phyloP scores from a whole-genome alignment of 176 grass and related monocot species.

The Dendrocalamus sinicus region DNA sequence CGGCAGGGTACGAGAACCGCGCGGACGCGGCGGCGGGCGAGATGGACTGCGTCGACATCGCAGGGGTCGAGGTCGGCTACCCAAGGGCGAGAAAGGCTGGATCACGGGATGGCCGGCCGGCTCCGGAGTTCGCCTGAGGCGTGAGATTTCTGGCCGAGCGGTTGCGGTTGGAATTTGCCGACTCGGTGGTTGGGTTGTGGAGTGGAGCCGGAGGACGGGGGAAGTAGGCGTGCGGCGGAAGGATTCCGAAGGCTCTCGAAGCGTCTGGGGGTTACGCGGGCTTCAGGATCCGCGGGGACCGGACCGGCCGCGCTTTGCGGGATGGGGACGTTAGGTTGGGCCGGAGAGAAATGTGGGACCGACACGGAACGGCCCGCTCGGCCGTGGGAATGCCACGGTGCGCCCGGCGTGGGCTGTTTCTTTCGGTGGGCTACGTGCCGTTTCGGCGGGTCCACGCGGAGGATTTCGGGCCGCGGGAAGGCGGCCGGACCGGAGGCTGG shows the following conservation, averaged over 20 bases:
- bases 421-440: too few relatives aligned
- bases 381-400: neutral
- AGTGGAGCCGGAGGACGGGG: neutral
- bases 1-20: slow-evolving; percentile 49
- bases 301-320: neutral
- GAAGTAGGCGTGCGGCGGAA: neutral
- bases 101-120: neutral
- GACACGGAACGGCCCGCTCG: neutral
- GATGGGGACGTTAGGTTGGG: neutral
- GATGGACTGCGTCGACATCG: slow-evolving; percentile 62
- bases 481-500: too few relatives aligned
- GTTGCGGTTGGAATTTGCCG: neutral
- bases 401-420: neutral
- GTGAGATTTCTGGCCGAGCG: neutral
- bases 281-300: neutral
- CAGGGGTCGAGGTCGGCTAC: neutral
- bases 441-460: neutral
- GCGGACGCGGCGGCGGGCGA: slow-evolving; percentile 34
- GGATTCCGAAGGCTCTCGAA: slow-evolving; percentile 33
- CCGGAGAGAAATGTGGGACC: neutral
- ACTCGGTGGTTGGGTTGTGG: too few relatives aligned
- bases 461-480: neutral
- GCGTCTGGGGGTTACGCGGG: neutral
- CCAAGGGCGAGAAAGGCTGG: neutral
- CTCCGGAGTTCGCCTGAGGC: neutral